Conservation (phyloP, 2,329 filamentous ascomycete genomes). For the Ophiostoma piceae region DNA sequence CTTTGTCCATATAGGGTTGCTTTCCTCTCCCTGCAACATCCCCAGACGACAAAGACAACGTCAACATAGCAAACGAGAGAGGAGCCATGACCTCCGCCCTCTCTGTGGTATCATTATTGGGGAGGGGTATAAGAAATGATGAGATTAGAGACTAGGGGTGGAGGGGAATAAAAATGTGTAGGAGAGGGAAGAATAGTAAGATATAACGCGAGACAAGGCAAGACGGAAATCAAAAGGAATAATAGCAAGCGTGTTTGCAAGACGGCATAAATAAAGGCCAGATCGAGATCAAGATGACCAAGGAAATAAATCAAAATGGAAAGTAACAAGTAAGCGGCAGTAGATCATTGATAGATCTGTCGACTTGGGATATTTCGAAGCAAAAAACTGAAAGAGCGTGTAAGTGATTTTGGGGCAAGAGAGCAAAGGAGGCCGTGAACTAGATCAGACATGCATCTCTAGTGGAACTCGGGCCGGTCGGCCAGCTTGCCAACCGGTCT, state of each 20-base stretch:
- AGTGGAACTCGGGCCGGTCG: conserved; percentile 6
- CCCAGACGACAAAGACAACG: conserved; percentile 7
- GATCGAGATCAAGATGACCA: neutral
- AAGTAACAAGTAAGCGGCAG: neutral
- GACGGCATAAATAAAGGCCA: neutral
- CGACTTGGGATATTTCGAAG: neutral
- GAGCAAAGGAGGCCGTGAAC: neutral
- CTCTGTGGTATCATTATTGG: conserved; percentile 22
- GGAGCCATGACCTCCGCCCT: conserved; percentile 16
- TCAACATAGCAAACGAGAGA: conserved; percentile 18
- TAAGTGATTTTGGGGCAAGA: neutral
- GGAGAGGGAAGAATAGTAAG: neutral
- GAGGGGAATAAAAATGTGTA: neutral
- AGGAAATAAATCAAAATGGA: neutral
- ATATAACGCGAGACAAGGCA: neutral
- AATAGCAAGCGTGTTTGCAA: neutral
- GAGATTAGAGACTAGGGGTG: neutral
- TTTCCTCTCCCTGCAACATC: conserved; percentile 2
- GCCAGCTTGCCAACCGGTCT: neutral
- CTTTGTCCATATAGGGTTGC: neutral
- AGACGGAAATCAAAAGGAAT: neutral
- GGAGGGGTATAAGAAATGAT: conserved; percentile 18
- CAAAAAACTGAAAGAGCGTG: neutral
- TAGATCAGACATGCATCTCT: neutral
- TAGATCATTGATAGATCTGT: neutral